phyloP scores from a whole-genome alignment of 1,284 basidiomycete genomes.

The Boletellus deceptivus region DNA sequence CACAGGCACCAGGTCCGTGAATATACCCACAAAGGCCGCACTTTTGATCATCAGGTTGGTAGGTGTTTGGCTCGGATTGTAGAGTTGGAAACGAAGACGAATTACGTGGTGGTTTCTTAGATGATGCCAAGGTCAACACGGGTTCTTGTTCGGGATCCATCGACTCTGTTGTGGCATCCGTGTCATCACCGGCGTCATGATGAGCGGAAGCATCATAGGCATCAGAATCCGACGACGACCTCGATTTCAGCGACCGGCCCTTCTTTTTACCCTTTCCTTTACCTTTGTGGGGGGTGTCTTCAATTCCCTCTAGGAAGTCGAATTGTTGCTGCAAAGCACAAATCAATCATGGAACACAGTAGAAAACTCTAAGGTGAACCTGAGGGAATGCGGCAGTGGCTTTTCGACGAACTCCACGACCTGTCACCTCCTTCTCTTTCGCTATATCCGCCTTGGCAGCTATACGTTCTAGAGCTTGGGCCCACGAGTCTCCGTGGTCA shows the following conservation, averaged over 20 bases:
- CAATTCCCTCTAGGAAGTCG: conserved; percentile 30
- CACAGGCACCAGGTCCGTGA: conserved; percentile 53
- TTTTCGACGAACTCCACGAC: conserved; percentile 68
- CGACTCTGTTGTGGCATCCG: conserved; percentile 25
- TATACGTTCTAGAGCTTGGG: conserved; percentile 64
- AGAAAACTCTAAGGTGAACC: conserved; percentile 34
- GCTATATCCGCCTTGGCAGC: conserved; percentile 50
- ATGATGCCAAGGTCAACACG: conserved; percentile 1
- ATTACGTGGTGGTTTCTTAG: conserved; percentile 13
- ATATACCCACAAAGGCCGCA: conserved; percentile 64
- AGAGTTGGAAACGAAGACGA: not conserved
- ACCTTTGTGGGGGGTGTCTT: conserved; percentile 25
- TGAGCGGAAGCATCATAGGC: conserved; percentile 25
- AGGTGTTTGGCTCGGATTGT: conserved; percentile 17
- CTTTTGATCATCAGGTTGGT: conserved; percentile 16
- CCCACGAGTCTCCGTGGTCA: conserved; percentile 75
- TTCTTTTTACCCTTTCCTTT: conserved; percentile 31
- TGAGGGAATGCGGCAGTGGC: conserved; percentile 58
- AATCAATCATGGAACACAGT: conserved; percentile 3
- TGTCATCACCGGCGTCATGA: conserved; percentile 19
- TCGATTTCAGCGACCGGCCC: conserved; percentile 19
- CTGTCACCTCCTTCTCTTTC: conserved; percentile 52
- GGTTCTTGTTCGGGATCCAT: conserved; percentile 15
- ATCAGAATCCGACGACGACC: conserved; percentile 32
- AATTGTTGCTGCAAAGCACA: conserved; percentile 30